Evolutionary conservation across 345 rosid species (phyloP), one percentile per base, ranked within the genome.

Genomic region (Hibiscus syriacus): DNA sequence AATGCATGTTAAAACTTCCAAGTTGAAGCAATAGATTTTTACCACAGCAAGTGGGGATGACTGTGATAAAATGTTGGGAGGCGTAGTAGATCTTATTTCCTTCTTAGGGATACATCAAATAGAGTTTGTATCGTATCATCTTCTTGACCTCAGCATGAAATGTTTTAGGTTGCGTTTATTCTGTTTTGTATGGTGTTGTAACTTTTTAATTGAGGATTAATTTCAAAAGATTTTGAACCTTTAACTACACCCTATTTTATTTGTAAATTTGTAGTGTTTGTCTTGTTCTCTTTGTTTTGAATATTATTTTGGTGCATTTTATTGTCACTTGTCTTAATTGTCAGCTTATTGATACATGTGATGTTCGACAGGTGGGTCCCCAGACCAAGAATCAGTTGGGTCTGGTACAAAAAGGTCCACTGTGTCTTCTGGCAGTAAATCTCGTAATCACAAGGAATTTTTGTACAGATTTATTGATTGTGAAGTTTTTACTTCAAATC

Each of bases 321-420:
- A n/a, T 49, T 50, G 30, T 29, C 34, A 50, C 30, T 12, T 20
- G 10, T 68, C 39, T 36, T 25, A 20, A 70, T 19, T 48, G 48
- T 14, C 55, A 32, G 59, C 52, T 49, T 23, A 53, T 23, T 30
- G 22, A 6, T 53, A 10, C 10, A 29, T 36, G 55, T 53, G 30
- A 63, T 67, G 6, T 46, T 20, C 77, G 74, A 57, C 85, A 92
- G 98, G 96, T 73, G 57, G 29, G 57, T 90, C 96, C 25, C 91
- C 92, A 72, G 96, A 85, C 86, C 88, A 65, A 62, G 96, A 90
- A 76, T 92, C 96, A 4, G 75, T 86, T 12, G 95, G 87, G 73
- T 92, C 92, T 83, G 95, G 83, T 70, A 80, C 87, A 16, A 90
- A 82, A 74, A 78, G 92, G 67, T 92, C 94, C 50, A 86, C 86